Conservation (phyloP, 495 filamentous ascomycete genomes). For the Penicillium goetzii region DNA sequence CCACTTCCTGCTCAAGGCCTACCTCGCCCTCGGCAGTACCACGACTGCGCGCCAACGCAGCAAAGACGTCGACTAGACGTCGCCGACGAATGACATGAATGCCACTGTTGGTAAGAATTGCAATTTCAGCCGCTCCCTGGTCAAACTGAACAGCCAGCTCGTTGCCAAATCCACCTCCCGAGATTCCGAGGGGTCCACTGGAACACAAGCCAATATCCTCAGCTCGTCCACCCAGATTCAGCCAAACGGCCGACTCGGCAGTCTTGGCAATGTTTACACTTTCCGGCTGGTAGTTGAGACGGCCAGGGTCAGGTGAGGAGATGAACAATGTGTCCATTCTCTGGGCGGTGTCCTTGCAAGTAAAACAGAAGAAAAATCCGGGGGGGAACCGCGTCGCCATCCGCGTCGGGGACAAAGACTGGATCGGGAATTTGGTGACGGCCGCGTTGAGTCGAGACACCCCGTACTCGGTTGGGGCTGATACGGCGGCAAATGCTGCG, state of each 20-base stretch:
- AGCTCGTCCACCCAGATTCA: conserved; percentile 68
- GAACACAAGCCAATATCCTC: conserved; percentile 80
- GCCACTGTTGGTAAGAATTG: conserved; percentile 86
- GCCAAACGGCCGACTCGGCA: conserved; percentile 74
- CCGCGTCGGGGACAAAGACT: conserved; percentile 56
- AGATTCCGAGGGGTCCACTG: conserved; percentile 70
- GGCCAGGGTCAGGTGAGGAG: conserved; percentile 83
- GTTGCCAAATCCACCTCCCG: conserved; percentile 84
- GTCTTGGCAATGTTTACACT: conserved; percentile 51
- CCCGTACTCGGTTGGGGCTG: conserved; percentile 12
- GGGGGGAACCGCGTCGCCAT: conserved; percentile 74
- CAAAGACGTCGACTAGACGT: conserved; percentile 91
- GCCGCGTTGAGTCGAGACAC: conserved; percentile 34
- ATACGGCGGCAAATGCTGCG: conserved; percentile 12
- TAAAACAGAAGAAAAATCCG: conserved; percentile 87
- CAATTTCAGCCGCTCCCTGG: conserved; percentile 75
- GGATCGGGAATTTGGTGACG: conserved; percentile 39
- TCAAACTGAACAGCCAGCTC: conserved; percentile 95
- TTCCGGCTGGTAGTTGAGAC: conserved; percentile 65
- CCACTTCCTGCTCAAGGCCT: conserved; percentile 75
- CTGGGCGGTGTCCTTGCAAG: conserved; percentile 54
- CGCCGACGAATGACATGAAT: conserved; percentile 82
- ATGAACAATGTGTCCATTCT: conserved; percentile 74
- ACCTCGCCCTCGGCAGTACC: conserved; percentile 78
- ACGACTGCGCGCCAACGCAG: conserved; percentile 71